Evolutionary conservation across 1,139 yeast genomes (phyloP).

Genomic region (Oligophagozyma castellii): DNA sequence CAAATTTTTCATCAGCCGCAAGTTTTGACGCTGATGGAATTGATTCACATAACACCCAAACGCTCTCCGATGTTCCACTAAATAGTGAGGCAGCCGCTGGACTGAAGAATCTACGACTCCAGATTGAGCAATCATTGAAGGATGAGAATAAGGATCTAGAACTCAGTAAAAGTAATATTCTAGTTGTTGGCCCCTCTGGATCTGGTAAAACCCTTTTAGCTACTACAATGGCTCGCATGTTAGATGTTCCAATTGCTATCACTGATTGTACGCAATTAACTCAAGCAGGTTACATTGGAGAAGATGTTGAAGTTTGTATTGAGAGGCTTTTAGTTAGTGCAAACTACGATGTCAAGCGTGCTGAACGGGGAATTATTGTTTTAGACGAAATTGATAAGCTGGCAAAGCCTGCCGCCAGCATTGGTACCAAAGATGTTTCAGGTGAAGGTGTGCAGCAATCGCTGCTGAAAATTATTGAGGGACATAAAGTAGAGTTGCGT

Average conservation of each 20-base stretch:
- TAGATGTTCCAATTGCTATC: conserved; percentile 40
- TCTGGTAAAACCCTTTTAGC: conserved; percentile 43
- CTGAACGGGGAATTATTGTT: conserved; percentile 40
- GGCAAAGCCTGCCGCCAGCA: conserved; percentile 31
- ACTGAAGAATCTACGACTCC: conserved; percentile 18
- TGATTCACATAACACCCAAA: too few species aligned
- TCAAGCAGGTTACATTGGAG: conserved; percentile 47
- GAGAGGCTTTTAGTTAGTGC: conserved; percentile 35
- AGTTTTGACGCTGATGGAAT: conserved; percentile 3
- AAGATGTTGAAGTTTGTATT: conserved; percentile 40
- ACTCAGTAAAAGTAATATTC: conserved; percentile 37
- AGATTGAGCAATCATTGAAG: conserved; percentile 10
- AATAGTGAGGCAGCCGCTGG: conserved; percentile 24
- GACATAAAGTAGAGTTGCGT: conserved; percentile 33
- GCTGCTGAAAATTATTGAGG: conserved; percentile 37
- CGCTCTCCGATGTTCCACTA: too few species aligned
- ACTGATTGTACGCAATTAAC: conserved; percentile 44
- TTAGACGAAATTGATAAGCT: conserved; percentile 42
- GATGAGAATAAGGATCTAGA: conserved; percentile 20
- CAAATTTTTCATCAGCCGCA: conserved; percentile 2
- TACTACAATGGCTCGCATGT: conserved; percentile 33
- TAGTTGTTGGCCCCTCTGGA: conserved; percentile 42
- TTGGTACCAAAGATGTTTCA: conserved; percentile 38
- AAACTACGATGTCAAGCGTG: conserved; percentile 33
- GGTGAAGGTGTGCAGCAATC: conserved; percentile 51